A percentile compares a stretch with the other conserved stretches of the same genome.
Conservation (phyloP, 2,329 filamentous ascomycete genomes). For the Diaporthe ampelina region DNA sequence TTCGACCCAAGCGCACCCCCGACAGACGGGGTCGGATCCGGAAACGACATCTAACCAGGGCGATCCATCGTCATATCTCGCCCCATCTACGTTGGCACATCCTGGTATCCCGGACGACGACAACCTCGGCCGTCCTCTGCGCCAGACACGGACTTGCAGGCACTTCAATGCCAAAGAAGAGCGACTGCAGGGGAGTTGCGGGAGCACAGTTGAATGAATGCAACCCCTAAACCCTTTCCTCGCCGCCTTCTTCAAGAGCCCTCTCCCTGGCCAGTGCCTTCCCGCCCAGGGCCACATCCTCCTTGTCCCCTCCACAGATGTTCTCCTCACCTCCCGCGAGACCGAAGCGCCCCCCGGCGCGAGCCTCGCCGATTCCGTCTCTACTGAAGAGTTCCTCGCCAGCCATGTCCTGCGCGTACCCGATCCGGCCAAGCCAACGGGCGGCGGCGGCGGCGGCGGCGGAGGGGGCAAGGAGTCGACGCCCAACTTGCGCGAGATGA, state of each 20-base stretch:
- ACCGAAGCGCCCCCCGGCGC: conserved; percentile 78
- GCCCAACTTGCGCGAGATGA: conserved; percentile 83
- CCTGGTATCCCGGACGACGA: not conserved
- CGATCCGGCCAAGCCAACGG: conserved; percentile 59
- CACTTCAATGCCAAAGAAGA: conserved; percentile 38
- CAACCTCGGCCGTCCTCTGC: conserved; percentile 28
- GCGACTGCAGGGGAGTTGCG: conserved; percentile 41
- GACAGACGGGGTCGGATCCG: not conserved
- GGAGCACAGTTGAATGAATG: conserved; percentile 71
- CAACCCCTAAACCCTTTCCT: conserved; percentile 99
- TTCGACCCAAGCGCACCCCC: not conserved
- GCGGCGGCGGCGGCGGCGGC: conserved; percentile 58
- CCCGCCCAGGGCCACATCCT: conserved; percentile 94
- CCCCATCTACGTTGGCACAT: not conserved
- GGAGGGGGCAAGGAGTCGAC: conserved; percentile 62
- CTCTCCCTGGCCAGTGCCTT: conserved; percentile 90
- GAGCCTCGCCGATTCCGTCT: conserved; percentile 83
- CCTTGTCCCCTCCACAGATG: conserved; percentile 93
- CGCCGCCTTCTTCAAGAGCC: conserved; percentile 98
- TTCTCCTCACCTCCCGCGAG: conserved; percentile 89
- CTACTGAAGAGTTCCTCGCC: conserved; percentile 93
- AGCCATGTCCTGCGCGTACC: conserved; percentile 96
- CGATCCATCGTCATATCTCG: not conserved
- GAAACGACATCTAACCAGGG: not conserved
- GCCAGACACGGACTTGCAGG: conserved; percentile 12